phyloP scores from a whole-genome alignment of 345 rosid genomes.

The Eutrema japonicum region DNA sequence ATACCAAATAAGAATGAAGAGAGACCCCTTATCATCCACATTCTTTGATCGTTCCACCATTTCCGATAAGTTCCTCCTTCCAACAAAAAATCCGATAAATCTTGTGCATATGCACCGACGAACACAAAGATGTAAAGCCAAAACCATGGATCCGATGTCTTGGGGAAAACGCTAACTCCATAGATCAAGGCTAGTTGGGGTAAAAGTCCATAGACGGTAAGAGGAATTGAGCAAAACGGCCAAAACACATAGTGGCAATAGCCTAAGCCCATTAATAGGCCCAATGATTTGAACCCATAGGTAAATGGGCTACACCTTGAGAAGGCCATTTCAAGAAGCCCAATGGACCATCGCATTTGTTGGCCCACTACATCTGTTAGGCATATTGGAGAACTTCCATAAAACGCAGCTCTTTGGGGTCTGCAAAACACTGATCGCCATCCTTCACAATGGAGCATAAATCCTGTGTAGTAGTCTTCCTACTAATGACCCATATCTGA shows the following conservation, averaged over 20 bases:
- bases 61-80: conserved; percentile 52
- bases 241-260: conserved; percentile 55
- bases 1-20: conserved; percentile 51
- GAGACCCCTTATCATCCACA: conserved; percentile 58
- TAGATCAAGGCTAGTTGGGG: conserved; percentile 69
- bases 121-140: conserved; percentile 61
- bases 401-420: conserved; percentile 63
- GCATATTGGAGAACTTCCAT: conserved; percentile 58
- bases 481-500: conserved; percentile 68
- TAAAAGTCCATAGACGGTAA: conserved; percentile 53
- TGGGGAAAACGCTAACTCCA: conserved; percentile 56
- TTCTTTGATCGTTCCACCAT: conserved; percentile 84
- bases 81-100: conserved; percentile 46
- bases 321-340: conserved; percentile 54
- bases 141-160: conserved; percentile 66
- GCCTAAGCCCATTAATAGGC: conserved; percentile 46
- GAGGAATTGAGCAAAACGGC: conserved; percentile 59
- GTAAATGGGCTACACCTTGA: conserved; percentile 51
- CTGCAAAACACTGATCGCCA: conserved; percentile 69
- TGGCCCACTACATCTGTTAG: conserved; percentile 55
- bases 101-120: conserved; percentile 64
- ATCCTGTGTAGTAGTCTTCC: conserved; percentile 79
- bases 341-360: conserved; percentile 67
- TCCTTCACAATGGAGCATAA: conserved; percentile 61
- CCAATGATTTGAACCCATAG: conserved; percentile 52